A percentile compares a stretch with the other conserved stretches of the same genome.
Conservation (phyloP, 306 rosid genomes). For the Dryas alaskensis region DNA sequence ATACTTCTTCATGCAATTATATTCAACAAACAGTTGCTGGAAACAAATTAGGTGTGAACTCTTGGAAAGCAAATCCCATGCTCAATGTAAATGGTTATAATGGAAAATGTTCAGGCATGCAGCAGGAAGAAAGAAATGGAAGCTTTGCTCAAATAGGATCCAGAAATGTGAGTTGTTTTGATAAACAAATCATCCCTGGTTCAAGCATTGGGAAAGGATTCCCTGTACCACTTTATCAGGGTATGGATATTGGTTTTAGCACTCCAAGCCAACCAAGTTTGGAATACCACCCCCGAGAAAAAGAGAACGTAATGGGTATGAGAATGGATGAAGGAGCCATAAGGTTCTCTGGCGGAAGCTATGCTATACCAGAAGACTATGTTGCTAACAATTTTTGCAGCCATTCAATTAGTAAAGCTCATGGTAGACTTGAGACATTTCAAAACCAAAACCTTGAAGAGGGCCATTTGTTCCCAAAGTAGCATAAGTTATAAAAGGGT, state of each 20-base stretch:
- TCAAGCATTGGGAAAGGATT: slow-evolving; percentile 24
- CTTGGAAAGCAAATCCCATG: slow-evolving; percentile 13
- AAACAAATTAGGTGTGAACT: neutral
- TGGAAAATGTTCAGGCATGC: slow-evolving; percentile 15
- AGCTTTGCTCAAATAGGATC: slow-evolving; percentile 11
- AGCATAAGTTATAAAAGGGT: neutral
- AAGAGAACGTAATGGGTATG: slow-evolving; percentile 12
- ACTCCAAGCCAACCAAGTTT: slow-evolving; percentile 23
- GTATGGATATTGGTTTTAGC: slow-evolving; percentile 7
- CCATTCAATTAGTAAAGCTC: slow-evolving; percentile 5
- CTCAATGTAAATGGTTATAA: slow-evolving; percentile 9
- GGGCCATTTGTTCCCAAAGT: slow-evolving; percentile 18
- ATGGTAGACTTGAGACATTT: slow-evolving; percentile 5
- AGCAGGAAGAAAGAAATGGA: slow-evolving; percentile 23
- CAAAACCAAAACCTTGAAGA: slow-evolving; percentile 16
- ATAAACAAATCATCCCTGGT: slow-evolving; percentile 11
- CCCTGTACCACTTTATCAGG: slow-evolving; percentile 20
- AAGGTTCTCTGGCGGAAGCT: slow-evolving; percentile 19
- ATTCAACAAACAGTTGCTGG: slow-evolving; percentile 7
- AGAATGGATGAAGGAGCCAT: slow-evolving; percentile 26
- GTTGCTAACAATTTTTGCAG: slow-evolving; percentile 12
- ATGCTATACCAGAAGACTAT: slow-evolving; percentile 21
- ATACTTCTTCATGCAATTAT: slow-evolving; percentile 14
- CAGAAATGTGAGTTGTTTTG: slow-evolving; percentile 1
- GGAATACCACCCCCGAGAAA: slow-evolving; percentile 8